Evolutionary conservation across 1,139 yeast species (phyloP), one percentile per base, ranked within the genome.

Genomic region (Suhomyces chickasaworum): DNA sequence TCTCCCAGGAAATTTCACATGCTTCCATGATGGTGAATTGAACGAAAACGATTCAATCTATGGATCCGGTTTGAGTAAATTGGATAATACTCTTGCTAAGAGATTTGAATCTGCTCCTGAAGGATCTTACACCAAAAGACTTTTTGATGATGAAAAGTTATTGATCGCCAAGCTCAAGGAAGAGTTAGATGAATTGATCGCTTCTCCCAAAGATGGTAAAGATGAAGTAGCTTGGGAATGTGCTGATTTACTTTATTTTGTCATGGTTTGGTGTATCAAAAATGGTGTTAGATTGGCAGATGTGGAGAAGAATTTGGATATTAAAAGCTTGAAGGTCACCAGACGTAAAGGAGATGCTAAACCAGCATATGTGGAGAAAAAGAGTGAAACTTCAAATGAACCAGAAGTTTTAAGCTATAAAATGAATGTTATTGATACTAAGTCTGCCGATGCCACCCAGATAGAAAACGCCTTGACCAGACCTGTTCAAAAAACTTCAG

Each of bases 281-380:
- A 74, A 83, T 57, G 96, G 91, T 31, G 97, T 91, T 33, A 71
- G 85, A 23, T 73, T 91, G 61, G 73, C 79, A 12, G 97, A 91
- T 57, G 83, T 93, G 37, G 97, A 90, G 68, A 79, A 76, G 57
- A 90, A 91, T 65, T 76, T 93, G 61, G 95, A 90, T 59, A 71
- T 85, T 61, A 93, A 95, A 73, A 79, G 89, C 41, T 70, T 84
- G 59, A 91, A 90, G 68, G 90, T 93, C 47, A 84, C 97, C 3
- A 82, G 99, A 70, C 81, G 99, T 65, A 86, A 84, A 67, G 99
- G 99, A 43, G 97, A 93, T 68, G 98, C 99, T 29, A 93, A 93
- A 69, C 84, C 89, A 32, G 82, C 83, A 60, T 93, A 75, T 51
- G 42, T 83, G 61, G 65, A 65, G 37, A 53, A 62, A 22, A 46